Evolutionary conservation across 306 rosid genomes (phyloP), one percentile per base, ranked within the genome.

Genomic region (Lablab purpureus): DNA sequence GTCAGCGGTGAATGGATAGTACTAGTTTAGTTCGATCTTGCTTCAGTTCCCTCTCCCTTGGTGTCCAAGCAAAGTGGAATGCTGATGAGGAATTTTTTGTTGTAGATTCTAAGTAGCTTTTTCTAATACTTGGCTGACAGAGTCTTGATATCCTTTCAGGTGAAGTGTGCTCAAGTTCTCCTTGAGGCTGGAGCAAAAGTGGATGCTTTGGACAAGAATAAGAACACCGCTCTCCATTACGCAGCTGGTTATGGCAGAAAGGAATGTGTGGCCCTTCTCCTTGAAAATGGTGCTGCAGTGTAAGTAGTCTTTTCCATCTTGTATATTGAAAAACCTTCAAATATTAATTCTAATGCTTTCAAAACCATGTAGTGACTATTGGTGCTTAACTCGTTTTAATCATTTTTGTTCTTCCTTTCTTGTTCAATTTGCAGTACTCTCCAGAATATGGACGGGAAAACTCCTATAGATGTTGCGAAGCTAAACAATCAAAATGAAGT

Each of bases 171-270:
- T n/a, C 99, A 89, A 88, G 79, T 83, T 71, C 99, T 96, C 66
- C 91, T 96, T 4, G 99, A 96, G 81, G 96, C 99, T 73, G 98
- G 99, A 67, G 99, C 97, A 3, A 90, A 87, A 65, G 99, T 93
- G 55, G 96, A 96, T 82, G 94, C 99, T 75, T 89, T 96, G 85
- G 99, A 96, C 80, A 93, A 87, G 86, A 96, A 96, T 43, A 96
- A 96, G 81, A 96, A 96, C 89, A 96, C 98, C 0, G 99, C 99
- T 1, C 97, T 96, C 81, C 99, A 96, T 85, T 96, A 96, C 32
- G 99, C 99, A n/a, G 98, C 97, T 30, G 99, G 99, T 82, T 96
- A 96, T 64, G 99, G 99, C 45, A 84, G 99, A 88, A 91, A 93
- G 93, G 97, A 96, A 43, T 96, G 99, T 4, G 99, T 96, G 72